phyloP scores from a whole-genome alignment of 768 basidiomycete genomes.

The Rhizopogon vulgaris region DNA sequence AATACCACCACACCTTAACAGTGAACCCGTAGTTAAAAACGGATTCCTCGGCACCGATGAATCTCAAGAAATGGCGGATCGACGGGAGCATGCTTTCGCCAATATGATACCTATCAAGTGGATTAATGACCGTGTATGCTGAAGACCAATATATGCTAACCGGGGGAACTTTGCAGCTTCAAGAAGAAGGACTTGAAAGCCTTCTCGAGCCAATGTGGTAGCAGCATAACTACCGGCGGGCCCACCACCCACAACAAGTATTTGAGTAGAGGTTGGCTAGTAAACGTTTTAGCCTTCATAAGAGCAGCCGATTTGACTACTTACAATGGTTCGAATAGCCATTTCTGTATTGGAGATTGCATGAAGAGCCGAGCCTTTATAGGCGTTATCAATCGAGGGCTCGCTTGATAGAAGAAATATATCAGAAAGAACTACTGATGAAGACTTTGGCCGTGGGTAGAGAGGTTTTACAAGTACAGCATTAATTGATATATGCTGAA shows the following conservation, averaged over 20 bases:
- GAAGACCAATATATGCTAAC: slow-evolving; percentile 37
- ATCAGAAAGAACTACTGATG: no score
- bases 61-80: slow-evolving; percentile 50
- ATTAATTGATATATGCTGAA: no score
- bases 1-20: slow-evolving; percentile 40
- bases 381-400: no score
- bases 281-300: no score
- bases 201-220: slow-evolving; percentile 49
- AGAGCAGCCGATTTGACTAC: no score
- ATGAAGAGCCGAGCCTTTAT: no score
- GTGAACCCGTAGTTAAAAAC: slow-evolving; percentile 43
- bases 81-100: slow-evolving; percentile 61
- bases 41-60: slow-evolving; percentile 52
- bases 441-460: no score
- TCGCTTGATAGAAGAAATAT: no score
- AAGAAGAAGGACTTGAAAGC: slow-evolving; percentile 45
- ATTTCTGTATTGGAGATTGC: no score
- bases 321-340: no score
- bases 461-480: no score
- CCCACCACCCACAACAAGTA: slow-evolving; percentile 32
- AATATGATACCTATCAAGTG: slow-evolving; percentile 41
- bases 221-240: slow-evolving; percentile 56
- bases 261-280: slow-evolving; percentile 2
- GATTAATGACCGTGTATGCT: not conserved
- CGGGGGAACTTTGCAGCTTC: slow-evolving; percentile 51